These are phyloP conservation scores for Myriosclerotinia duriaeana DNA, from an alignment of 2,329 filamentous ascomycete species.

Conservation along the genomic window DNA sequence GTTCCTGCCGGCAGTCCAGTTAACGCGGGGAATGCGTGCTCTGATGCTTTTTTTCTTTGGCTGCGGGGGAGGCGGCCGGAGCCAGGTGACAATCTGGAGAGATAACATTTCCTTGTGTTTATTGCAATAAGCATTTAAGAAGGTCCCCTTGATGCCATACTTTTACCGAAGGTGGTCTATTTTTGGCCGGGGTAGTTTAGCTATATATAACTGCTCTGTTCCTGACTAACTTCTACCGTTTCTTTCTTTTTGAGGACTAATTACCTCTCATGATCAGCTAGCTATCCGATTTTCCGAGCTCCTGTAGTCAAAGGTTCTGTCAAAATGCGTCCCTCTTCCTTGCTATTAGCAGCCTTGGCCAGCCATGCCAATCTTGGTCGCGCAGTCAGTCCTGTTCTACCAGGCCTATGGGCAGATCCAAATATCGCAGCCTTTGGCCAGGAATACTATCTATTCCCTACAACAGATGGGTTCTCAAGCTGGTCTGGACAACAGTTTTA, in stretches of 20 bases:
- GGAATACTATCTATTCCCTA: neutral
- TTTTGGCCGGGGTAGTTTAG: neutral
- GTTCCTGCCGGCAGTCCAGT: neutral
- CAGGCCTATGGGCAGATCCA: neutral
- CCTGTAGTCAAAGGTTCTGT: neutral
- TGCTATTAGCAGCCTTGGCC: neutral
- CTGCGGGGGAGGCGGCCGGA: neutral
- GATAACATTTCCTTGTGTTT: neutral
- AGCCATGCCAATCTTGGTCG: neutral
- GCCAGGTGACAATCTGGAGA: neutral
- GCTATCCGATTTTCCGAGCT: neutral
- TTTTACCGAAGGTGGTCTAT: neutral
- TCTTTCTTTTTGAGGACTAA: neutral
- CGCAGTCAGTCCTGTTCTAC: neutral
- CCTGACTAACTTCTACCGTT: neutral
- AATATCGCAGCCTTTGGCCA: neutral
- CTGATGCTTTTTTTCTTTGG: neutral
- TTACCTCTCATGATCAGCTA: neutral
- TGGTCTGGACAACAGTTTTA: neutral
- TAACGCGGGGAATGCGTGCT: neutral
- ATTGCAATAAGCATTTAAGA: neutral
- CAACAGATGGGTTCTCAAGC: neutral
- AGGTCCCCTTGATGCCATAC: neutral
- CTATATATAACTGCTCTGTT: neutral
- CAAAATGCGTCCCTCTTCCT: neutral